Evolutionary conservation across 805 yeast genomes (phyloP), one percentile per base, ranked within the genome.

Genomic region (Tetrapisispora taiwanensis): DNA sequence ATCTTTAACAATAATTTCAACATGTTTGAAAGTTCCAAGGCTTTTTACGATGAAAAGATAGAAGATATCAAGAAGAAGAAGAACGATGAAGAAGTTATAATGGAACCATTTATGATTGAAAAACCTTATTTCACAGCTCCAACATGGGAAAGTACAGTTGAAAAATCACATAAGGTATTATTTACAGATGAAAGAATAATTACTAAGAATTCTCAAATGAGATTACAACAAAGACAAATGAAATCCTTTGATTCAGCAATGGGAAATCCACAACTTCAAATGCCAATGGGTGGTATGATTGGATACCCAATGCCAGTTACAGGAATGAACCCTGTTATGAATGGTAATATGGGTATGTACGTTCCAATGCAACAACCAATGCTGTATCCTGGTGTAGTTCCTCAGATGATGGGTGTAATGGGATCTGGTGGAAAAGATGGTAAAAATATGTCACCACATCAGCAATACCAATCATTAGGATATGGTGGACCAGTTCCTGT

Each of bases 51-150:
- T 20, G 66, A 62, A 34, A 64, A 55, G 39, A 52, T 60, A 48
- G 47, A 56, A 42, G 55, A 44, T 38, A 18, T 14, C 8, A 57
- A 45, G 28, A 54, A 49, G 17, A 45, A 45, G 18, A 45, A 27
- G 2, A 32, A 30, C 3, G 15, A 27, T 19, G 45, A 43, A 20
- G 35, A 50, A 7, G 53, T 52, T 3, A 52, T 48, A 9, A 53
- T 54, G 52, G 65, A 62, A 33, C 60, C 62, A 17, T 68, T 72
- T 41, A 53, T 62, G 19, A 68, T 80, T 48, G 88, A 80, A 51
- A 76, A 70, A 52, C 79, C 92, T 7, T 85, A 74, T 59, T 70
- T 71, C 34, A 81, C 90, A 0, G 80, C 85, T 9, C 94, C 94
- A 42, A 81, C 89, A 0, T 84, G 94, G 94, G 69, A 71, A 19